These are phyloP conservation scores for Pontederia crassipes DNA, from an alignment of 176 grass and related monocot species.

Conservation along the genomic window DNA sequence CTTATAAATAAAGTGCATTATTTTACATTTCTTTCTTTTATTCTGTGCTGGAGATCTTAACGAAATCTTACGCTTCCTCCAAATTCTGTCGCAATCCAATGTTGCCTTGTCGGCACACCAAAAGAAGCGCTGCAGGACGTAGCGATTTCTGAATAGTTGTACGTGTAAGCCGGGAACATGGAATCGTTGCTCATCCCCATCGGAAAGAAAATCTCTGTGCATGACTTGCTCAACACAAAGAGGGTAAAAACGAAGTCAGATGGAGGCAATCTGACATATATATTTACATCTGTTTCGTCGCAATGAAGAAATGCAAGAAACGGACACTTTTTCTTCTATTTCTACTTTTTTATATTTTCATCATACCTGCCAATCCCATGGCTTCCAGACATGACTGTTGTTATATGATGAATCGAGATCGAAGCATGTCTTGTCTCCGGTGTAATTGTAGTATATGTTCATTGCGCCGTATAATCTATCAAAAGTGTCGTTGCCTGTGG, in stretches of 20 bases:
- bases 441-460: constrained; percentile 43
- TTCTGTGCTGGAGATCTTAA: too few species aligned
- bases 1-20: too few species aligned
- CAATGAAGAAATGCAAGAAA: background rate
- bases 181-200: constrained; percentile 15
- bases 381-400: constrained; percentile 9
- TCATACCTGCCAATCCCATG: constrained; percentile 37
- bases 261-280: background rate
- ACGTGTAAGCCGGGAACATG: constrained; percentile 28
- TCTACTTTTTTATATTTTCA: background rate
- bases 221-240: constrained; percentile 13
- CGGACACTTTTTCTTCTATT: background rate
- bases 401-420: background rate
- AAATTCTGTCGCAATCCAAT: constrained; percentile 45
- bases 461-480: constrained; percentile 24
- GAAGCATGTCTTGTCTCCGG: background rate
- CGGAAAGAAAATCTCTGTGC: constrained; percentile 46
- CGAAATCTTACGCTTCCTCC: constrained; percentile 38
- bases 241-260: background rate
- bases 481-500: constrained; percentile 18
- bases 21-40: too few species aligned
- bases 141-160: constrained; percentile 14
- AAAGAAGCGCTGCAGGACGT: constrained; percentile 4
- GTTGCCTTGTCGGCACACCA: constrained; percentile 25
- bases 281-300: background rate